Conservation (phyloP, 2,329 filamentous ascomycete genomes). For the Cercospora beticola region DNA sequence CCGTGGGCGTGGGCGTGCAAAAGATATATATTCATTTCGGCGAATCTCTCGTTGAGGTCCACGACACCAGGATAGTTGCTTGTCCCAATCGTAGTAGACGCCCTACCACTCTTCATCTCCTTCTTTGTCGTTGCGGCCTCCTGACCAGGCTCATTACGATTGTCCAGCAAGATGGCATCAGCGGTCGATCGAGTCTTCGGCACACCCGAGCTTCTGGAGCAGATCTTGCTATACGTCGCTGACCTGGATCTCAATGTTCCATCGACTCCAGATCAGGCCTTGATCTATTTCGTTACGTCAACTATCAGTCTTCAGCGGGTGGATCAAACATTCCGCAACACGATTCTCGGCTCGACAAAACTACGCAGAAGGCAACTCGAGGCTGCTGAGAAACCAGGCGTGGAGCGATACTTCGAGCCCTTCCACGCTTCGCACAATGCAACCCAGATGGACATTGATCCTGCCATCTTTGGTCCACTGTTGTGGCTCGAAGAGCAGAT, state of each 20-base stretch:
- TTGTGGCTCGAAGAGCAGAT: neutral
- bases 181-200: neutral
- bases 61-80: neutral
- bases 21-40: neutral
- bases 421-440: neutral
- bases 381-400: neutral
- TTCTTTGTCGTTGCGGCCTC: neutral
- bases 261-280: rapidly evolving
- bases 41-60: neutral
- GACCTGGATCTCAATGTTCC: neutral
- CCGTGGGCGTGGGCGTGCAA: neutral
- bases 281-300: neutral
- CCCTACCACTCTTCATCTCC: neutral
- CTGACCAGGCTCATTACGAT: neutral
- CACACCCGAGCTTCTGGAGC: neutral
- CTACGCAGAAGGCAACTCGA: neutral
- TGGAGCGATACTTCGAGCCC: neutral
- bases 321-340: neutral
- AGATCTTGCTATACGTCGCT: neutral
- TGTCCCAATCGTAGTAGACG: neutral
- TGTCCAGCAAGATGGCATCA: neutral
- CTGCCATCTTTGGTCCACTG: neutral
- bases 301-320: neutral
- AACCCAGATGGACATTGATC: neutral
- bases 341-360: neutral